A percentile compares a stretch with the other conserved stretches of the same genome.
These are phyloP conservation scores for Cornus suecica DNA, from an alignment of 148 eudicot species.

Conservation along the genomic window DNA sequence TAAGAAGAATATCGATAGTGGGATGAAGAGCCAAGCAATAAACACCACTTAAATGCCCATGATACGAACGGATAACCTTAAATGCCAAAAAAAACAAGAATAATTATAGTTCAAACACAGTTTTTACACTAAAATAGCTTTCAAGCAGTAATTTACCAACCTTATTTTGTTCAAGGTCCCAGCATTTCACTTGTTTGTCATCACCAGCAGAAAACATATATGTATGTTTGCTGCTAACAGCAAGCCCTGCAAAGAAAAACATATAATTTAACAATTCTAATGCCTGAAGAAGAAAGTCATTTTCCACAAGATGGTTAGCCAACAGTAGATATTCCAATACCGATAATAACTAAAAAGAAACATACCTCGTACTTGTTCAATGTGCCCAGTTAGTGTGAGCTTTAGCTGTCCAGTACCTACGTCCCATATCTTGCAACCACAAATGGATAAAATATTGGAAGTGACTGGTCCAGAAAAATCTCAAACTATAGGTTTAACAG, in stretches of 20 bases:
- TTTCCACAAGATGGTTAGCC: not conserved
- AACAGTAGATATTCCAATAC: not conserved
- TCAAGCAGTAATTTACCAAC: conserved; percentile 19
- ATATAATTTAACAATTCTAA: not conserved
- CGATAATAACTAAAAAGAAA: not conserved
- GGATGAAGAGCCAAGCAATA: conserved; percentile 97
- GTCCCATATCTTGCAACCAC: conserved; percentile 82
- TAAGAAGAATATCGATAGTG: conserved; percentile 84
- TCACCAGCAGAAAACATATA: conserved; percentile 99
- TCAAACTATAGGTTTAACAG: not conserved
- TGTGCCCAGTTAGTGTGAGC: conserved; percentile 97
- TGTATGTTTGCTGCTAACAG: conserved; percentile 85
- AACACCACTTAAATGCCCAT: conserved; percentile 98
- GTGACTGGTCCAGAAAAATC: not conserved
- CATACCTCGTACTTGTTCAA: conserved; percentile 96
- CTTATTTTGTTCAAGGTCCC: conserved; percentile 99
- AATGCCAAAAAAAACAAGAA: conserved; percentile 1
- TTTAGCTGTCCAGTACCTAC: conserved; percentile 71
- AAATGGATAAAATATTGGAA: not conserved
- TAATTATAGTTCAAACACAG: not conserved
- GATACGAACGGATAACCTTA: conserved; percentile 92
- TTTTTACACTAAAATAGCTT: not conserved
- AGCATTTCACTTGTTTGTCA: conserved; percentile 98
- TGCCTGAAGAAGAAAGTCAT: not conserved
- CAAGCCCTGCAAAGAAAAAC: conserved; percentile 63